Evolutionary conservation across 371 early-diverging fungal species (phyloP).

Genomic region (Actinomortierella ambigua): DNA sequence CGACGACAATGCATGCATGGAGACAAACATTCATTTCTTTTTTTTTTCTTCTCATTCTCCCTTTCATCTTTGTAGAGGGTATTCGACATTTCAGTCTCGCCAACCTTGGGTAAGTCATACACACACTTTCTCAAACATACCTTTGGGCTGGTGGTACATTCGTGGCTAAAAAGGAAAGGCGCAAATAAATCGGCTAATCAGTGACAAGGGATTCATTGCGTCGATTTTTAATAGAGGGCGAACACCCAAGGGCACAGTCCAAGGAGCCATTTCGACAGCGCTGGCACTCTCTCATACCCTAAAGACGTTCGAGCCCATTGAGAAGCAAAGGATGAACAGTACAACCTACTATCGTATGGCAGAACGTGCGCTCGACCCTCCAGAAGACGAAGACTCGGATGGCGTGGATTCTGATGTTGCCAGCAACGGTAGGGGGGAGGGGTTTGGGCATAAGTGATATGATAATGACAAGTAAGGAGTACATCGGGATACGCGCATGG

Average conservation of each 20-base stretch:
- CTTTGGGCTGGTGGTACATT: not conserved
- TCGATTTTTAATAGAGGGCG: conserved; percentile 37
- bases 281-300: conserved; percentile 32
- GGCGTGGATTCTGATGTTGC: conserved; percentile 3
- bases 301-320: conserved; percentile 38
- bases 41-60: not conserved
- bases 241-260: conserved; percentile 48
- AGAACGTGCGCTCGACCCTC: conserved; percentile 14
- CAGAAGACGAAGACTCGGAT: conserved; percentile 3
- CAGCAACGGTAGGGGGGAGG: not conserved
- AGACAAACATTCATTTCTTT: not conserved
- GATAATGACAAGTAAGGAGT: no score
- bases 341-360: conserved; percentile 47
- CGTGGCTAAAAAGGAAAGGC: no score
- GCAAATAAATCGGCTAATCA: no score
- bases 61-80: conserved; percentile 21
- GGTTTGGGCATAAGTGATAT: no score
- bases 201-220: no score
- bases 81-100: conserved; percentile 41
- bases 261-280: conserved; percentile 48
- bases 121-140: not conserved
- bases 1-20: not conserved
- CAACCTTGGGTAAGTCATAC: conserved; percentile 34
- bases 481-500: no score
- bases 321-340: conserved; percentile 37